Conservation (phyloP, 768 basidiomycete genomes). For the Termitomyces eurrhizus region DNA sequence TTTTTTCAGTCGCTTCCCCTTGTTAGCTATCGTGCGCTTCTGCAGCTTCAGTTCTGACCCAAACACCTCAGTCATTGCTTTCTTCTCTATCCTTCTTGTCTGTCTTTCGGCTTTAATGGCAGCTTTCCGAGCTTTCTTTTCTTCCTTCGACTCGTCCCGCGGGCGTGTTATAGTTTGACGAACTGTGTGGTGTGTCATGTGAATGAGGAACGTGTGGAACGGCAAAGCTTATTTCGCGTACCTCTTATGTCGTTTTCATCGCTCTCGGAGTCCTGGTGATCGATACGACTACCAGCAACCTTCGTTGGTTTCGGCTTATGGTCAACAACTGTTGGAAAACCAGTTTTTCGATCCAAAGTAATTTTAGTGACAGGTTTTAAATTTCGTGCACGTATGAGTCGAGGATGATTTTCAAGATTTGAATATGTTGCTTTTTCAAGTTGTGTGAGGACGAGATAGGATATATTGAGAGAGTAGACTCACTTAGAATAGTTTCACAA, state of each 20-base stretch:
- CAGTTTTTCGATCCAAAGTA: constrained; percentile 69
- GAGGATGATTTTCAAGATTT: constrained; percentile 97
- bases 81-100: constrained; percentile 63
- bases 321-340: constrained; percentile 58
- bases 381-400: constrained; percentile 71
- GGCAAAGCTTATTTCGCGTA: constrained; percentile 9
- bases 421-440: constrained; percentile 82
- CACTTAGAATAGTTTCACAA: constrained; percentile 92
- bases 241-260: constrained; percentile 23
- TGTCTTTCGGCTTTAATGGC: constrained; percentile 67
- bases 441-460: background rate
- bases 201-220: background rate
- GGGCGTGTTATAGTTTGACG: constrained; percentile 57
- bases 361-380: constrained; percentile 58
- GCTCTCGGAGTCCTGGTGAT: constrained; percentile 18
- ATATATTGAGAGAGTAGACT: constrained; percentile 25
- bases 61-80: constrained; percentile 60
- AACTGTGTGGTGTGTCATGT: background rate
- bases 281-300: constrained; percentile 2
- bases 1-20: constrained; percentile 41
- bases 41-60: constrained; percentile 59
- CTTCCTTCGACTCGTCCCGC: constrained; percentile 73
- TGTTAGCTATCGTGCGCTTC: constrained; percentile 46
- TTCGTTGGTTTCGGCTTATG: constrained; percentile 15
- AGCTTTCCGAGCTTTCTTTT: constrained; percentile 68